phyloP scores from a whole-genome alignment of 805 yeast genomes.

The Cyberlindnera nakhonratchasimensis region DNA sequence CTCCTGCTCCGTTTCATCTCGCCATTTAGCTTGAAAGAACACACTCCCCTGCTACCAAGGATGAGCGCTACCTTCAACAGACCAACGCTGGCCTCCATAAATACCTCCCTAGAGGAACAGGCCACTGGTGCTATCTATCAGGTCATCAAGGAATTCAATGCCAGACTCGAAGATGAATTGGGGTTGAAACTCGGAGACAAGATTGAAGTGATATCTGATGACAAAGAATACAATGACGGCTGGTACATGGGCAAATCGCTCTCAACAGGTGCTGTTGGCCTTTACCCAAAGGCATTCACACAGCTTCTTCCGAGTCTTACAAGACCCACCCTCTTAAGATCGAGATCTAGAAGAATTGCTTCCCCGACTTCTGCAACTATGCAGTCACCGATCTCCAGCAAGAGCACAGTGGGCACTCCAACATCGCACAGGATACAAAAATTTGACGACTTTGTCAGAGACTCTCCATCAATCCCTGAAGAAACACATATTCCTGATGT shows the following conservation, averaged over 20 bases:
- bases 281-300: slow-evolving; percentile 89
- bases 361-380: slow-evolving; percentile 26
- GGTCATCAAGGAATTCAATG: slow-evolving; percentile 83
- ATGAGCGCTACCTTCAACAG: slow-evolving; percentile 3
- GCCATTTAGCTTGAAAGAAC: slow-evolving; percentile 5
- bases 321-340: slow-evolving; percentile 46
- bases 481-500: slow-evolving; percentile 27
- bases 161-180: slow-evolving; percentile 88
- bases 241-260: slow-evolving; percentile 93
- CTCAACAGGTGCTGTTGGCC: slow-evolving; percentile 69
- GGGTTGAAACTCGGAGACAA: slow-evolving; percentile 78
- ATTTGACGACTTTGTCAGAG: slow-evolving; percentile 12
- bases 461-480: slow-evolving; percentile 6
- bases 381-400: slow-evolving; percentile 20
- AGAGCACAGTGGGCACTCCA: slow-evolving; percentile 15
- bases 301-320: slow-evolving; percentile 41
- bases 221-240: slow-evolving; percentile 90
- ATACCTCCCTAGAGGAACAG: slow-evolving; percentile 17
- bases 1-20: slow-evolving; percentile 10
- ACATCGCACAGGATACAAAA: slow-evolving; percentile 11
- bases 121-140: slow-evolving; percentile 36
- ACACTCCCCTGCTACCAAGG: background rate
- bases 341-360: slow-evolving; percentile 54
- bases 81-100: slow-evolving; percentile 12
- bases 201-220: slow-evolving; percentile 87